Percentiles rank a stretch among this genome's conserved stretches.
Evolutionary conservation across 768 basidiomycete species (phyloP).

Genomic region (Podaxis mareebaensis): DNA sequence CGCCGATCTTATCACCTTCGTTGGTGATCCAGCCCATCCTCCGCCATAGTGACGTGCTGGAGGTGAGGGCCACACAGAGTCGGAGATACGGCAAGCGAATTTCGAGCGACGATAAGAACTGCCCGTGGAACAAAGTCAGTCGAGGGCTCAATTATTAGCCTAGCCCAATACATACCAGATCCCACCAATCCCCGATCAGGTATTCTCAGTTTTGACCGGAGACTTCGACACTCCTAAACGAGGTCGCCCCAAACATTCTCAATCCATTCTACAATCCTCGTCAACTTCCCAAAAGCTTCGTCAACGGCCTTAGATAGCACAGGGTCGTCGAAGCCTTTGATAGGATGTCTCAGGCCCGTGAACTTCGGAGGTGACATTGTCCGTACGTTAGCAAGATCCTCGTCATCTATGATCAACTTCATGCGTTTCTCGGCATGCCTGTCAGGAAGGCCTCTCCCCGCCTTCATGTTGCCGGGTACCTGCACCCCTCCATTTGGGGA

Average conservation of each 20-base stretch:
- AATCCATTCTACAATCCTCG: slow-evolving; percentile 51
- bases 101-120: background rate
- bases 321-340: slow-evolving; percentile 72
- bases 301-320: slow-evolving; percentile 45
- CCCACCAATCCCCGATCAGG: background rate
- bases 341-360: slow-evolving; percentile 18
- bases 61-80: no score
- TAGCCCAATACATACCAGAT: background rate
- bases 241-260: slow-evolving; percentile 56
- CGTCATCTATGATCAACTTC: slow-evolving; percentile 19
- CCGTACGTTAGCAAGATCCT: background rate
- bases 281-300: slow-evolving; percentile 42
- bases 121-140: background rate
- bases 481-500: background rate
- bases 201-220: background rate
- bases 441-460: slow-evolving; percentile 29
- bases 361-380: background rate
- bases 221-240: slow-evolving; percentile 18
- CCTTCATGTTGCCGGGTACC: slow-evolving; percentile 36
- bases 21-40: no score
- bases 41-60: no score
- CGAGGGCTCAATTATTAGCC: background rate
- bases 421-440: slow-evolving; percentile 23
- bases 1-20: background rate
- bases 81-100: background rate